Evolutionary conservation across 2,329 filamentous ascomycete genomes (phyloP), one percentile per base, ranked within the genome.

Genomic region (Talaromyces sp.): DNA sequence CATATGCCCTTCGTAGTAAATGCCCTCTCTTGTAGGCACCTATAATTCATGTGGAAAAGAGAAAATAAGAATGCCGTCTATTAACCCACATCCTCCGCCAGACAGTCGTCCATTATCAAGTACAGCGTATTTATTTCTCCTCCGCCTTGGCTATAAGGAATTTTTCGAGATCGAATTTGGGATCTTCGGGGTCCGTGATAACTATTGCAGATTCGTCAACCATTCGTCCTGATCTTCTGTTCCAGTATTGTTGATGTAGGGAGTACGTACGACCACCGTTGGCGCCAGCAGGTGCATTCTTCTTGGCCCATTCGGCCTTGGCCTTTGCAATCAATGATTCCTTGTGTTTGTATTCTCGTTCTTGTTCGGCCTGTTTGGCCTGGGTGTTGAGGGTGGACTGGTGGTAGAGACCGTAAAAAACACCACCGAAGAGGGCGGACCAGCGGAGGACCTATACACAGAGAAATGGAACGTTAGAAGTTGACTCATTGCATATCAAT

Each of bases 361-460:
- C 83, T 73, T 87, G 86, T 73, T 89, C 87, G 71, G 88, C 84
- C 68, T 86, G 81, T 82, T 89, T 90, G 76, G 93, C 88, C 74
- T 86, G 81, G 65, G 90, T 81, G 72, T 83, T 89, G 80, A 99
- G 90, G 68, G 87, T 86, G 76, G 90, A 85, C 84, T 99, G 95
- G 85, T 97, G 94, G 81, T 89, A 91, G 84, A 97, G 88, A 80
- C 95, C 95, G 85, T 99, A 99, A 83, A 97, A 89, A 78, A 98
- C 84, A 79, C 95, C 95, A 75, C 92, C 85, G 76, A 89, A 91
- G 72, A 99, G 91, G 78, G 93, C 93, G 77, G 93, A 94, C 87
- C 94, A 99, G 83, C 95, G 93, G 81, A 98, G 87, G 81, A 99
- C 94, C 95, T 99, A 80, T 61, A 73, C 13, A 6, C 39, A 24